Conservation (phyloP, 2,329 filamentous ascomycete genomes). For the Cladosporium sp. region DNA sequence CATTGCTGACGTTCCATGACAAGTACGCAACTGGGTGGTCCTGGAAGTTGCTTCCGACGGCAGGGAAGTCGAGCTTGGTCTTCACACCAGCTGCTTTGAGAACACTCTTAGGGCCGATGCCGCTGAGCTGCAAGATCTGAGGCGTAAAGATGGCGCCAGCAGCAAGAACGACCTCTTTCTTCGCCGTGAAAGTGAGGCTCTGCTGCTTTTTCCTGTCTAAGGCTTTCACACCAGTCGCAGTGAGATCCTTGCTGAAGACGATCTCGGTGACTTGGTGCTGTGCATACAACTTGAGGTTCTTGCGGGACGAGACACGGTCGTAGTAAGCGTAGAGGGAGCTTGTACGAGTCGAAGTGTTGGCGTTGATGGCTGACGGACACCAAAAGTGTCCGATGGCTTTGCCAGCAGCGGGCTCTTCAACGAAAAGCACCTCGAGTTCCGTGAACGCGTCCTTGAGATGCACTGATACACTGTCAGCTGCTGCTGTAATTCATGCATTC, state of each 20-base stretch:
- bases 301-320: neutral
- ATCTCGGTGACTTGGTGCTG: neutral
- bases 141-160: conserved; percentile 39
- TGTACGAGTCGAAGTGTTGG: conserved; percentile 45
- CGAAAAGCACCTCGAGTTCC: neutral
- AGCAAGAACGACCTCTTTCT: conserved; percentile 38
- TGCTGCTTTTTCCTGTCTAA: neutral
- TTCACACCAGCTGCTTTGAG: conserved; percentile 51
- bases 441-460: neutral
- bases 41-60: conserved; percentile 58
- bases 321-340: conserved; percentile 36
- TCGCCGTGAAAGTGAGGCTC: conserved; percentile 6
- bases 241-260: neutral
- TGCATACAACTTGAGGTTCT: neutral
- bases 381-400: conserved; percentile 1
- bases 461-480: neutral
- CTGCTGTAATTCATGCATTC: neutral
- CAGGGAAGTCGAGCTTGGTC: conserved; percentile 54
- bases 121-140: conserved; percentile 53
- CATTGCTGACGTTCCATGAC: conserved; percentile 12
- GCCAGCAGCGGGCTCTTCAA: neutral
- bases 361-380: conserved; percentile 42
- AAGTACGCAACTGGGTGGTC: conserved; percentile 43
- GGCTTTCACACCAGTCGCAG: neutral
- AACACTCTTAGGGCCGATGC: conserved; percentile 53